These are phyloP conservation scores for Haplosporangium gracile DNA, from an alignment of 192 early-diverging fungal species.

Conservation along the genomic window DNA sequence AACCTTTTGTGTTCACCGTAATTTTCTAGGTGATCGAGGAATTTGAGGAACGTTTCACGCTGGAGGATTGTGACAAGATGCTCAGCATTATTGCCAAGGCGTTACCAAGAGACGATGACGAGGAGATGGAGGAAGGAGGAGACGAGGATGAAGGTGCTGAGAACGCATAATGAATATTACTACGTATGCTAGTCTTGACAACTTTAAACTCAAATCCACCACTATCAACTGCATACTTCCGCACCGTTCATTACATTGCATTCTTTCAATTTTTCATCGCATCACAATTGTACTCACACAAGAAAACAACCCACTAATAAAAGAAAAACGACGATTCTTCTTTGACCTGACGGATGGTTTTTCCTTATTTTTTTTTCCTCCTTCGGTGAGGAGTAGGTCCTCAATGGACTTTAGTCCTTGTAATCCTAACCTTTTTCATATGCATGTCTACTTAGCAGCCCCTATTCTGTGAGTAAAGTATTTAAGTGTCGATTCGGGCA, in stretches of 20 bases:
- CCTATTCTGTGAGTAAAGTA: not conserved
- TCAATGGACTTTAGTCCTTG: not conserved
- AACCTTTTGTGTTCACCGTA: not conserved
- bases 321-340: not conserved
- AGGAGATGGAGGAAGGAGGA: constrained; percentile 43
- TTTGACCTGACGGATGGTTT: not conserved
- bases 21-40: constrained; percentile 75
- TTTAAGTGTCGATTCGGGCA: not conserved
- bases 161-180: constrained; percentile 11
- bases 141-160: constrained; percentile 41
- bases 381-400: not conserved
- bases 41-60: constrained; percentile 73
- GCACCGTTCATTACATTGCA: no score
- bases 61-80: constrained; percentile 66
- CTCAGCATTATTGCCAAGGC: constrained; percentile 59
- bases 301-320: no score
- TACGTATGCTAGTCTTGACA: no score
- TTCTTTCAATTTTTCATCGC: no score
- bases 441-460: not conserved
- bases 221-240: no score
- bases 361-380: not conserved
- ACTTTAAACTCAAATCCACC: no score
- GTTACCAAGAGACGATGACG: constrained; percentile 67
- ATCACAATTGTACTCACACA: no score
- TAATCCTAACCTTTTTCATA: not conserved